Evolutionary conservation across 2,329 filamentous ascomycete species (phyloP).

Genomic region (Neurospora crassa): DNA sequence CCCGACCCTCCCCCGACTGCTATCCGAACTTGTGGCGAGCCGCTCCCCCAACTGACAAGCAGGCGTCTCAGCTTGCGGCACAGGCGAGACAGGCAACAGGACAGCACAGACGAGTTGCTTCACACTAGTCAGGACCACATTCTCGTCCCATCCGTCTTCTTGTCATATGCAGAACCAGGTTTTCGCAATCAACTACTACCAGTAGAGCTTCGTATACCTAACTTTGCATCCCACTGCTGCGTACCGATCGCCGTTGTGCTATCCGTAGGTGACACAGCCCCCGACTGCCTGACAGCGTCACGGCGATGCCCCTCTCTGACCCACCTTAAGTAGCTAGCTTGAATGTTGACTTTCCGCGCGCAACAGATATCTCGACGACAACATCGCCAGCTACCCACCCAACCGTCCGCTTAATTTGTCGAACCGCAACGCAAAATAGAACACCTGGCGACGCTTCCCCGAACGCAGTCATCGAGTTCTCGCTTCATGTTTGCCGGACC

Average conservation of each 20-base stretch:
- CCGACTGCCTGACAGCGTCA: not conserved
- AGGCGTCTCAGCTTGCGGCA: conserved; percentile 14
- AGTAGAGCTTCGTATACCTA: not conserved
- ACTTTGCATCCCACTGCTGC: not conserved
- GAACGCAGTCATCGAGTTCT: not conserved
- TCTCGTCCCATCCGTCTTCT: not conserved
- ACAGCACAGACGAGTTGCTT: not conserved
- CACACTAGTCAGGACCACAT: not conserved
- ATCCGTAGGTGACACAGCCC: not conserved
- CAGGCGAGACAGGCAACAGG: not conserved
- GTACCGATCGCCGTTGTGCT: not conserved
- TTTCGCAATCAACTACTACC: not conserved
- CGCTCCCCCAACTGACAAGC: not conserved
- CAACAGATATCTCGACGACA: not conserved
- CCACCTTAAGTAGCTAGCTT: not conserved
- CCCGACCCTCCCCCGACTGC: not conserved
- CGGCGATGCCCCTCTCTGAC: not conserved
- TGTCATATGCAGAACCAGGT: not conserved
- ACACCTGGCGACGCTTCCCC: not conserved
- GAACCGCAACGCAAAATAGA: not conserved
- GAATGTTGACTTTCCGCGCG: not conserved
- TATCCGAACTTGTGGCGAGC: not conserved
- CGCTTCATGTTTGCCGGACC: conserved; percentile 34
- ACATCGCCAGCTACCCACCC: not conserved
- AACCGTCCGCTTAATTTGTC: not conserved